Percentiles rank a stretch among this genome's conserved stretches.
These are phyloP conservation scores for Xylaria sp. DNA, from an alignment of 2,329 filamentous ascomycete genomes.

Conservation along the genomic window DNA sequence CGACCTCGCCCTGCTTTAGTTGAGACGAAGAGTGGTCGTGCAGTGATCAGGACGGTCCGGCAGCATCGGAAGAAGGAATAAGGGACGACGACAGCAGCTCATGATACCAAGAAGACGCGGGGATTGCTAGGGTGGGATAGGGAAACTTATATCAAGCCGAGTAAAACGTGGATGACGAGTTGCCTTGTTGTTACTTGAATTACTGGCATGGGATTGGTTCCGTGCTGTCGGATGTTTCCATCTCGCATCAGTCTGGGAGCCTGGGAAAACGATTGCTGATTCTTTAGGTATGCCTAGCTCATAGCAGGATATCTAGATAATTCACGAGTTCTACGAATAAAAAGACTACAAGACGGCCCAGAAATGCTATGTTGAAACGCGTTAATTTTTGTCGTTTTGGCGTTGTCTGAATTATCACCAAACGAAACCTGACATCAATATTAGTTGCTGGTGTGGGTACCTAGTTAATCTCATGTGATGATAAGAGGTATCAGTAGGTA, in stretches of 20 bases:
- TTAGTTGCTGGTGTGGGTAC: not conserved
- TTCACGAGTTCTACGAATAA: not conserved
- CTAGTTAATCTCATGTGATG: conserved; percentile 1
- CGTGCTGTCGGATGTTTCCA: not conserved
- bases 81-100: not conserved
- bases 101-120: not conserved
- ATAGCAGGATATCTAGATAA: not conserved
- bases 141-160: not conserved
- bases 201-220: not conserved
- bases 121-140: not conserved
- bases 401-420: not conserved
- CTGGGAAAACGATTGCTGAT: conserved; percentile 2
- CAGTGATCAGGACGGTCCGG: not conserved
- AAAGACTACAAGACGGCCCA: not conserved
- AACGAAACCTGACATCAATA: not conserved
- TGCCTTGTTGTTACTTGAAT: not conserved
- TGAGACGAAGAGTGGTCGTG: conserved; percentile 22
- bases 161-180: not conserved
- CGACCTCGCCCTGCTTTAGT: conserved; percentile 11
- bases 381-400: too few relatives aligned
- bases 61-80: not conserved
- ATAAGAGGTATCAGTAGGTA: not conserved
- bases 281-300: not conserved
- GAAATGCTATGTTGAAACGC: not conserved
- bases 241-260: conserved; percentile 7